Evolutionary conservation across 2,329 filamentous ascomycete genomes (phyloP).

Genomic region (Pezicula carpinea): DNA sequence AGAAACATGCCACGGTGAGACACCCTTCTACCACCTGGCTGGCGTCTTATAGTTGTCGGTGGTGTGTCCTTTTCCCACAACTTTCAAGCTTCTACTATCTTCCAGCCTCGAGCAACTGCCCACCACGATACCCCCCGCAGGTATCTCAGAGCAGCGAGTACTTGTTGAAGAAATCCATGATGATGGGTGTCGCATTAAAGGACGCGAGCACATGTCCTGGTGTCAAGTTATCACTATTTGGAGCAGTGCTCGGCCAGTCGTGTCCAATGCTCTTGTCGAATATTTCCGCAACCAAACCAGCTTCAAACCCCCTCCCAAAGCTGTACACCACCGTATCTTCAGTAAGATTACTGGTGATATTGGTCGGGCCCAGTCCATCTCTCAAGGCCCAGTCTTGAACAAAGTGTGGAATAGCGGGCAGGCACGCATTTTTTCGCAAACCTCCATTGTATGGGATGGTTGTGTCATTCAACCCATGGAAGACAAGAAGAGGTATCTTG

Average conservation of each 20-base stretch:
- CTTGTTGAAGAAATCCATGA: conserved; percentile 35
- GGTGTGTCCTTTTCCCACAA: too few relatives aligned
- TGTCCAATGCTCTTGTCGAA: conserved; percentile 32
- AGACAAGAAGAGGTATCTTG: conserved; percentile 41
- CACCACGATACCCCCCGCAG: too few relatives aligned
- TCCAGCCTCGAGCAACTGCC: not conserved
- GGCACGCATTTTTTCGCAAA: conserved; percentile 34
- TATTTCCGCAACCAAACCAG: conserved; percentile 18
- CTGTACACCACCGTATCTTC: conserved; percentile 24
- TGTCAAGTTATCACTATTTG: conserved; percentile 30
- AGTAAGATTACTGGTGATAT: conserved; percentile 5
- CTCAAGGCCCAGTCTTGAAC: conserved; percentile 33
- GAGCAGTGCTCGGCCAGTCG: conserved; percentile 34
- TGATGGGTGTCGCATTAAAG: conserved; percentile 34
- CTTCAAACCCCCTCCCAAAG: conserved; percentile 30
- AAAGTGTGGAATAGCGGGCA: conserved; percentile 40
- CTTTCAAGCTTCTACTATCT: not conserved
- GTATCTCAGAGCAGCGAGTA: conserved; percentile 13
- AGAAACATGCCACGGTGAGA: too few relatives aligned
- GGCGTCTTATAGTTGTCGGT: too few relatives aligned
- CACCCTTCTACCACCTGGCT: too few relatives aligned
- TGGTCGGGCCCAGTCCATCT: conserved; percentile 19
- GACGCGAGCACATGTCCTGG: conserved; percentile 28
- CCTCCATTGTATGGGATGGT: conserved; percentile 42
- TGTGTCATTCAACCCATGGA: conserved; percentile 44